These are phyloP conservation scores for Skeletonema potamos DNA, from an alignment of 108 stramenopile genomes.

Conservation along the genomic window DNA sequence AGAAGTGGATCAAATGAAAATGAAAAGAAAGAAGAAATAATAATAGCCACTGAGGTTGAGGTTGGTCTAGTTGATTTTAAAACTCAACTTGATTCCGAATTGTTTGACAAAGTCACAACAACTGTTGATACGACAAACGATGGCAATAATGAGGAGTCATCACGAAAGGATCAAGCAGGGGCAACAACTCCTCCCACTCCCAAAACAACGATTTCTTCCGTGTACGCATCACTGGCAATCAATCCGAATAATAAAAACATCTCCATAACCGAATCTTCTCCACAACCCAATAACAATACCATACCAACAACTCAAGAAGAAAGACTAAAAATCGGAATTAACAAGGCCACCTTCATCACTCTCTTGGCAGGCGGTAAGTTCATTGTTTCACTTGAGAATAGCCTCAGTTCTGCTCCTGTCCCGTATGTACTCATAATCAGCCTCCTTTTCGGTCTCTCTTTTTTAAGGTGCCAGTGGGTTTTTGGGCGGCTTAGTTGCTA, in stretches of 20 bases:
- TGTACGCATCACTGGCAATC: not conserved
- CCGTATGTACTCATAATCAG: not conserved
- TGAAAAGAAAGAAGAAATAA: no score
- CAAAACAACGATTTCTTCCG: not conserved
- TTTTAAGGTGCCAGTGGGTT: slow-evolving; percentile 27
- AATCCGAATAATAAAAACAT: not conserved
- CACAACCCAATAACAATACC: not conserved
- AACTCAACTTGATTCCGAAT: no score
- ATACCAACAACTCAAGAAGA: not conserved
- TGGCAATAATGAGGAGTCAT: not conserved
- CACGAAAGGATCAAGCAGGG: not conserved
- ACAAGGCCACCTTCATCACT: slow-evolving; percentile 16
- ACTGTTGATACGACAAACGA: not conserved
- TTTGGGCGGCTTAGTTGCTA: slow-evolving; percentile 49
- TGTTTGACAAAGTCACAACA: not conserved
- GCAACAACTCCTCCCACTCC: not conserved
- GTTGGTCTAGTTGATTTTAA: not conserved
- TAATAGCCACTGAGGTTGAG: no score
- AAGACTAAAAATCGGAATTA: slow-evolving; percentile 5
- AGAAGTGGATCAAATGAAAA: no score
- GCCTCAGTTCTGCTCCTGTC: no score
- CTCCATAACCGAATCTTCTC: not conserved
- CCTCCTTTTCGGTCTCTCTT: not conserved
- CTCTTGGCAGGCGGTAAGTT: slow-evolving; percentile 24
- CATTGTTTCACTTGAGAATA: no score